Evolutionary conservation across 305 asterid genomes (phyloP).

Genomic region (Rubia peregrina): DNA sequence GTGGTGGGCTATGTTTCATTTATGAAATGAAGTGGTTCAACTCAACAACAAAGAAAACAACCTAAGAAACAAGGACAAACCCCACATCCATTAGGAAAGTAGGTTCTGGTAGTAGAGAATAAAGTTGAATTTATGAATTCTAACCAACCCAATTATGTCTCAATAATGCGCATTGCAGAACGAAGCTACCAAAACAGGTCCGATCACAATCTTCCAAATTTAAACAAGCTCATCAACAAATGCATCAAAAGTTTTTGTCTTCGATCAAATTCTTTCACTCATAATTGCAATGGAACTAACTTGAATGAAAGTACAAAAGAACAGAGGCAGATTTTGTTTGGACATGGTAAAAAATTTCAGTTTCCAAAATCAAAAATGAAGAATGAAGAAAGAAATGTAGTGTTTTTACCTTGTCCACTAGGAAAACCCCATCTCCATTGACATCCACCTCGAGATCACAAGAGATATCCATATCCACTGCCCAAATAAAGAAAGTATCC

Average conservation of each 20-base stretch:
- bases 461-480: constrained; percentile 57
- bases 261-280: not conserved
- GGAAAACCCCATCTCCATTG: constrained; percentile 67
- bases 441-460: constrained; percentile 77
- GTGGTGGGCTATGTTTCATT: constrained; percentile 15
- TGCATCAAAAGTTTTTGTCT: constrained; percentile 12
- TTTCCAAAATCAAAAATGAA: constrained; percentile 15
- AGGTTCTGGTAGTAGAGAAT: constrained; percentile 17
- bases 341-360: not conserved
- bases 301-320: no score
- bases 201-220: constrained; percentile 5
- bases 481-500: constrained; percentile 21
- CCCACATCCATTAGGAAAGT: constrained; percentile 33
- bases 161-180: constrained; percentile 12
- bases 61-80: constrained; percentile 8
- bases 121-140: constrained; percentile 12
- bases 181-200: not conserved
- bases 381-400: constrained; percentile 1
- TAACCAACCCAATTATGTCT: constrained; percentile 12
- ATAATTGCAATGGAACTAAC: constrained; percentile 5
- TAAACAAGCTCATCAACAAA: constrained; percentile 8
- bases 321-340: not conserved
- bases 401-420: constrained; percentile 50
- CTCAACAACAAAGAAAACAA: constrained; percentile 14
- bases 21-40: constrained; percentile 17